These are phyloP conservation scores for Colletotrichum truncatum DNA, from an alignment of 2,329 filamentous ascomycete genomes.

Conservation along the genomic window DNA sequence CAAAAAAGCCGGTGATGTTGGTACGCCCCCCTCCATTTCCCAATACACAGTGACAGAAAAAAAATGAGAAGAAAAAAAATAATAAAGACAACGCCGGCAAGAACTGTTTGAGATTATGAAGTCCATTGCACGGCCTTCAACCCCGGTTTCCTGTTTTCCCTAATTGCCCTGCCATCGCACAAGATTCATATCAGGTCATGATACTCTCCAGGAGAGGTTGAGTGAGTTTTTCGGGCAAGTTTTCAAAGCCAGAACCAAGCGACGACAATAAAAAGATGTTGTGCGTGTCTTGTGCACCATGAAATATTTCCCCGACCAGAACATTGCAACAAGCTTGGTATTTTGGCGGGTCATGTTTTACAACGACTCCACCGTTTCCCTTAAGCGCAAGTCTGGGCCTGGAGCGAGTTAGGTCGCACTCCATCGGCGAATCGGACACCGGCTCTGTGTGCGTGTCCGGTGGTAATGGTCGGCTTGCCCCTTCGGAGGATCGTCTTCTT, in stretches of 20 bases:
- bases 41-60: slow-evolving; percentile 10
- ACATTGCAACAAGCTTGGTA: slow-evolving; percentile 22
- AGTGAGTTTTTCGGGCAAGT: slow-evolving; percentile 31
- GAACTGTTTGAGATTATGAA: not conserved
- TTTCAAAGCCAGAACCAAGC: slow-evolving; percentile 29
- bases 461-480: slow-evolving; percentile 48
- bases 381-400: slow-evolving; percentile 48
- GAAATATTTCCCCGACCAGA: slow-evolving; percentile 24
- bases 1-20: slow-evolving; percentile 22
- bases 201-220: slow-evolving; percentile 31
- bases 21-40: slow-evolving; percentile 25
- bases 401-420: slow-evolving; percentile 41
- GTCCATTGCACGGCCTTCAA: slow-evolving; percentile 24
- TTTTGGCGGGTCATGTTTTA: slow-evolving; percentile 26
- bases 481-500: slow-evolving; percentile 55
- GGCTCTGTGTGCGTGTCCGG: slow-evolving; percentile 47
- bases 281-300: slow-evolving; percentile 16
- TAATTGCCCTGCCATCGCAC: slow-evolving; percentile 29
- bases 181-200: slow-evolving; percentile 32
- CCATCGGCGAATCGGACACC: slow-evolving; percentile 53
- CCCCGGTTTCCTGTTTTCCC: slow-evolving; percentile 24
- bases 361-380: slow-evolving; percentile 31
- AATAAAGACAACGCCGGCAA: slow-evolving; percentile 22
- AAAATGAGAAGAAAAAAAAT: slow-evolving; percentile 11
- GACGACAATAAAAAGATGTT: slow-evolving; percentile 24